These are phyloP conservation scores for Raffaelea ambrosiae DNA, from an alignment of 2,329 filamentous ascomycete species.

Conservation along the genomic window DNA sequence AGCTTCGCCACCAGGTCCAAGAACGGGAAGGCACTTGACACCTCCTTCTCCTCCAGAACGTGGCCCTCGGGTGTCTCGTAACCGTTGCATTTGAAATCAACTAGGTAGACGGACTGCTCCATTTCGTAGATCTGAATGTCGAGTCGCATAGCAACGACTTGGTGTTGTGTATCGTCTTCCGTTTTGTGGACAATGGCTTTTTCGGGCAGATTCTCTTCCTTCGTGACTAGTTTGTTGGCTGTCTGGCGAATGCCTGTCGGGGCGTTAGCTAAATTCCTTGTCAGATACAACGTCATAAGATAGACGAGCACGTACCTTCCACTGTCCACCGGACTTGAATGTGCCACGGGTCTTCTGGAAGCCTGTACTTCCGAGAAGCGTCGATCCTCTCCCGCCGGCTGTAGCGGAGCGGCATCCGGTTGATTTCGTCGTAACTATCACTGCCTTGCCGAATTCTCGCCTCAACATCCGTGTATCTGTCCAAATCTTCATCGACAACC, in stretches of 20 bases:
- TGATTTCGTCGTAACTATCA: constrained; percentile 16
- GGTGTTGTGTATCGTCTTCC: constrained; percentile 38
- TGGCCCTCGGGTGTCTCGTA: constrained; percentile 77
- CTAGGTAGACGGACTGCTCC: constrained; percentile 85
- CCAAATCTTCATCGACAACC: constrained; percentile 58
- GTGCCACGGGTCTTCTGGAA: constrained; percentile 93
- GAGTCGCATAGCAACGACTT: constrained; percentile 85
- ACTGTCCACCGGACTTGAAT: constrained; percentile 76
- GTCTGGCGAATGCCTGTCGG: constrained; percentile 30
- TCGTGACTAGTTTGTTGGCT: constrained; percentile 22
- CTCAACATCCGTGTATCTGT: constrained; percentile 25
- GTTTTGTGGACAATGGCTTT: constrained; percentile 32
- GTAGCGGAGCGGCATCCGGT: constrained; percentile 24
- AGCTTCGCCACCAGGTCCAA: constrained; percentile 85
- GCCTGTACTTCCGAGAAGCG: constrained; percentile 58
- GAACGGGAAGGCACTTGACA: constrained; percentile 92
- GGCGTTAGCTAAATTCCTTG: too few species aligned
- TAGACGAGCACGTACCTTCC: too few species aligned
- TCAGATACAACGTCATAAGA: too few species aligned
- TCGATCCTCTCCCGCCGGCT: constrained; percentile 32
- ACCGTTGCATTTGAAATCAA: constrained; percentile 97
- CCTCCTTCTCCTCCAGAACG: constrained; percentile 81
- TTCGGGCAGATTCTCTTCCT: constrained; percentile 25
- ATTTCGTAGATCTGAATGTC: constrained; percentile 96
- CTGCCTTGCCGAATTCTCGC: constrained; percentile 21